Percentiles rank a stretch among this genome's conserved stretches.
phyloP scores from a whole-genome alignment of 1,284 basidiomycete genomes.

The Rugosomyces carneus region DNA sequence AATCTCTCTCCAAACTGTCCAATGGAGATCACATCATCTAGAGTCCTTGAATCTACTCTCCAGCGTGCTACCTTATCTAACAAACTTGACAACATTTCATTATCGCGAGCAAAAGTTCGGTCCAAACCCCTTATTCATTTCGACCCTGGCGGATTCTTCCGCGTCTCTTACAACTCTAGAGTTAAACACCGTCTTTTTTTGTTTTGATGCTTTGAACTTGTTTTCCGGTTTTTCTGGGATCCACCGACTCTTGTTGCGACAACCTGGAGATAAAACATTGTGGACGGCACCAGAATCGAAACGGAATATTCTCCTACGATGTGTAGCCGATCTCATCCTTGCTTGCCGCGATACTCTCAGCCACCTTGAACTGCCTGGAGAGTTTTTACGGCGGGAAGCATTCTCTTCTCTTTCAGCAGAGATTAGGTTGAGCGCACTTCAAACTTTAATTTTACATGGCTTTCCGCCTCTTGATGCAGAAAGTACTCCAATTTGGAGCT shows the following conservation, averaged over 20 bases:
- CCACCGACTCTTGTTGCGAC: constrained; percentile 8
- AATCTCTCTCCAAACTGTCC: constrained; percentile 9
- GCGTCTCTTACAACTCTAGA: constrained; percentile 10
- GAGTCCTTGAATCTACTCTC: constrained; percentile 9
- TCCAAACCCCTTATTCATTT: constrained; percentile 7
- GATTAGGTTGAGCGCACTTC: constrained; percentile 4
- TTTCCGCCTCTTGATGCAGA: constrained; percentile 12
- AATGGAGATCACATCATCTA: constrained; percentile 10
- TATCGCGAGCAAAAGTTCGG: constrained; percentile 9
- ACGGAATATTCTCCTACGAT: constrained; percentile 7
- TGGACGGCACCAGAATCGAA: constrained; percentile 10
- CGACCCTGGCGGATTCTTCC: constrained; percentile 10
- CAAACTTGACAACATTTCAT: constrained; percentile 9
- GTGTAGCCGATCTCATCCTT: constrained; percentile 9
- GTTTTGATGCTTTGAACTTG: constrained; percentile 6
- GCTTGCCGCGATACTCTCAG: constrained; percentile 9
- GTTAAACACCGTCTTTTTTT: constrained; percentile 12
- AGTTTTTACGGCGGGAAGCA: constrained; percentile 7
- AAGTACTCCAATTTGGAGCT: constrained; percentile 7
- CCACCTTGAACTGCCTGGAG: constrained; percentile 14
- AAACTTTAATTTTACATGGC: constrained; percentile 12
- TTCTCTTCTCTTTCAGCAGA: background rate
- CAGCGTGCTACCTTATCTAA: constrained; percentile 6
- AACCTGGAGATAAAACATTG: constrained; percentile 10
- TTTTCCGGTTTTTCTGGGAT: constrained; percentile 13